These are phyloP conservation scores for Colletotrichum tofieldiae DNA, from an alignment of 2,329 filamentous ascomycete species.

Conservation along the genomic window DNA sequence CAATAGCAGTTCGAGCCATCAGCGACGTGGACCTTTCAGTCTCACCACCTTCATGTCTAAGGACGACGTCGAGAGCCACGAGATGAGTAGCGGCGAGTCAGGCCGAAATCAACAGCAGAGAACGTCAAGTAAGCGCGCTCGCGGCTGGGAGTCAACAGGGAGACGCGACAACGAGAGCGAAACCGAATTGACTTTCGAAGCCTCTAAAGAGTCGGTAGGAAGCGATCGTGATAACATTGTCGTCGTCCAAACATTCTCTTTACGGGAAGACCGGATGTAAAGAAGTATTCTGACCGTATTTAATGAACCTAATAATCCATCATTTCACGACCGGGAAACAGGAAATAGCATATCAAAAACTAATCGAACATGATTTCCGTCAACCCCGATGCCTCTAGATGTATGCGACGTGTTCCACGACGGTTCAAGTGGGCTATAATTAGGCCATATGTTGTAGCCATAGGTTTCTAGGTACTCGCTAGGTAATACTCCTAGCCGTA, in stretches of 20 bases:
- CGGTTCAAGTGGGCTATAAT: neutral
- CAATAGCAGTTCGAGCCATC: conserved; percentile 22
- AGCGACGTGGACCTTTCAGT: conserved; percentile 46
- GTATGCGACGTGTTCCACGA: neutral
- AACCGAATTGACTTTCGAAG: conserved; percentile 41
- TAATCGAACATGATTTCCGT: neutral
- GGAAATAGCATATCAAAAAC: neutral
- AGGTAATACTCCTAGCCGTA: too few relatives aligned
- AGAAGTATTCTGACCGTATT: neutral
- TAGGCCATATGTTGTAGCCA: too few relatives aligned
- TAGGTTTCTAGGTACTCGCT: too few relatives aligned
- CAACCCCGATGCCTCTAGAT: neutral
- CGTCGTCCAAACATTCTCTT: conserved; percentile 32
- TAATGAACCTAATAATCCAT: neutral
- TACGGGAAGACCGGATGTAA: conserved; percentile 30
- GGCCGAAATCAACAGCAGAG: conserved; percentile 12
- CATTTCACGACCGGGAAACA: neutral
- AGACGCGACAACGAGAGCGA: conserved; percentile 42
- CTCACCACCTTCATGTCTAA: conserved; percentile 49
- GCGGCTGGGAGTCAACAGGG: conserved; percentile 37
- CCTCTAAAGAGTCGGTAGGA: conserved; percentile 30
- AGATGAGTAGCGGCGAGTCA: conserved; percentile 26
- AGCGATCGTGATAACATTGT: conserved; percentile 36
- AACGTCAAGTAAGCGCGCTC: conserved; percentile 29
- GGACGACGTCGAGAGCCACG: conserved; percentile 43